Evolutionary conservation across 805 yeast genomes (phyloP).

Genomic region (Yamadazyma tumulicola): DNA sequence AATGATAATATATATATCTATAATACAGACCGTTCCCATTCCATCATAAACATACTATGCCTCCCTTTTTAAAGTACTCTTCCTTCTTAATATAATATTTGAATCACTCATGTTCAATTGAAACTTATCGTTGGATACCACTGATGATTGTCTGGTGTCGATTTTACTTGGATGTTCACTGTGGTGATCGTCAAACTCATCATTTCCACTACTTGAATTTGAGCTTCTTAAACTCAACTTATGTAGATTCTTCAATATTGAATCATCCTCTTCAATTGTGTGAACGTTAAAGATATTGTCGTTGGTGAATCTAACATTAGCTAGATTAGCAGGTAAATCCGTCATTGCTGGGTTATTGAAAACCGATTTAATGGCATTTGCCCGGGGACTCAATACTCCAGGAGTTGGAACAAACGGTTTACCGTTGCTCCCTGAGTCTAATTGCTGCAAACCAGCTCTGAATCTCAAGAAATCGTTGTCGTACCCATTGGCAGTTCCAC

Average conservation of each 20-base stretch:
- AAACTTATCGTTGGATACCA: conserved; percentile 43
- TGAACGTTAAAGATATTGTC: conserved; percentile 20
- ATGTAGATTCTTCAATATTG: conserved; percentile 22
- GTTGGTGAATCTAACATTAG: conserved; percentile 25
- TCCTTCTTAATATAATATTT: conserved; percentile 57
- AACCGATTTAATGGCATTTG: conserved; percentile 39
- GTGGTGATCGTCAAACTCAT: conserved; percentile 19
- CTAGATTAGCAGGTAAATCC: conserved; percentile 22
- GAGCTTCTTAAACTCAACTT: conserved; percentile 12
- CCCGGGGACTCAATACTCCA: conserved; percentile 28
- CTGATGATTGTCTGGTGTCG: conserved; percentile 37
- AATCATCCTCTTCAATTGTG: conserved; percentile 22
- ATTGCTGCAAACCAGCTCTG: neutral
- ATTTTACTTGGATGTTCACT: conserved; percentile 18
- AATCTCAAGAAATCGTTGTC: neutral
- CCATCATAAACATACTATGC: too few relatives aligned
- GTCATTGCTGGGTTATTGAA: conserved; percentile 44
- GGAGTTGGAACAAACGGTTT: conserved; percentile 8
- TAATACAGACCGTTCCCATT: too few relatives aligned
- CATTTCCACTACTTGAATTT: conserved; percentile 11
- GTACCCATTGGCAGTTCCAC: too few relatives aligned
- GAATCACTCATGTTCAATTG: conserved; percentile 64
- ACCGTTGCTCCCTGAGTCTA: conserved; percentile 4
- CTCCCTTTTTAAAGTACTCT: conserved; percentile 13
- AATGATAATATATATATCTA: too few relatives aligned